Conservation (phyloP, 2,329 filamentous ascomycete genomes). For the Fusarium abutilonis region DNA sequence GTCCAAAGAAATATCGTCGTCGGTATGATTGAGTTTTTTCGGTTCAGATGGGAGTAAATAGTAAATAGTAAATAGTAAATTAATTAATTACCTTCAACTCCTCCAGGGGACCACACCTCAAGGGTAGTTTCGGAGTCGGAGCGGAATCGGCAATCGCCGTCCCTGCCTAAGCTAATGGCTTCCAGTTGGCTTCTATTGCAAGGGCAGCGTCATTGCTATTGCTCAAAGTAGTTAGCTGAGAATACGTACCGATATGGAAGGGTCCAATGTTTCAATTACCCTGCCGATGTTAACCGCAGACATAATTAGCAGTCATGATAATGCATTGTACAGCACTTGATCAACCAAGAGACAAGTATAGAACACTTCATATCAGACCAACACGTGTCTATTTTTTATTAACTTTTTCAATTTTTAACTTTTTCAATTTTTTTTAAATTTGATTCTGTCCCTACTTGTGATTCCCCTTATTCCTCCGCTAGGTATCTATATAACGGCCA, state of each 20-base stretch:
- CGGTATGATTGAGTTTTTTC: background rate
- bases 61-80: too few species aligned
- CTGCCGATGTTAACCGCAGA: constrained; percentile 39
- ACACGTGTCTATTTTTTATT: background rate
- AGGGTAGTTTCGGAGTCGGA: constrained; percentile 22
- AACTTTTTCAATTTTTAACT: too few species aligned
- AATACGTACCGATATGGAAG: background rate
- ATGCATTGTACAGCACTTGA: background rate
- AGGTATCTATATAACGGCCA: constrained; percentile 8
- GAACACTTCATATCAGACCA: too few species aligned
- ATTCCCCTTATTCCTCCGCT: background rate
- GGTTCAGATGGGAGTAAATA: too few species aligned
- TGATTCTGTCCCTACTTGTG: too few species aligned
- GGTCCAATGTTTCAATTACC: background rate
- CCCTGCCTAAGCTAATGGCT: constrained; percentile 17
- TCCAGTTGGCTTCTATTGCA: constrained; percentile 31
- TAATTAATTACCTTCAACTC: too few species aligned
- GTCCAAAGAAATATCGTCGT: constrained; percentile 11
- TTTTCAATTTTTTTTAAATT: too few species aligned
- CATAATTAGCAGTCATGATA: background rate
- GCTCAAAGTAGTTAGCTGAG: constrained; percentile 10
- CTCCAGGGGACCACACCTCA: background rate
- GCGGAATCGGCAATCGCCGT: constrained; percentile 39
- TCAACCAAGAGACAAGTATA: too few species aligned
- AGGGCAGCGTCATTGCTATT: constrained; percentile 41